Conservation (phyloP, 768 basidiomycete species). For the Tricholoma terreum region DNA sequence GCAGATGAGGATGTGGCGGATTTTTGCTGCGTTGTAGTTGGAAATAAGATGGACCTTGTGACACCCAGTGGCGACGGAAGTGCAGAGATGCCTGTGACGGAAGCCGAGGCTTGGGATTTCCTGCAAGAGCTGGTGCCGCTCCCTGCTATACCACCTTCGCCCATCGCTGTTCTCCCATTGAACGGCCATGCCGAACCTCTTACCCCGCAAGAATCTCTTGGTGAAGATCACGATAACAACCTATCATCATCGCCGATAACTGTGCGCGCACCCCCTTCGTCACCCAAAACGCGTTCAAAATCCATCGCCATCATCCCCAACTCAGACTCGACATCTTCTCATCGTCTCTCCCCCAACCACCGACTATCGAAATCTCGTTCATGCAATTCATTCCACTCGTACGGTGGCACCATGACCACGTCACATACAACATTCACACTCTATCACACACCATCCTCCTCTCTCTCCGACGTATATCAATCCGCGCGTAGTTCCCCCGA, state of each 20-base stretch:
- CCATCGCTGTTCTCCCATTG: constrained; percentile 10
- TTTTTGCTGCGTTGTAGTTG: constrained; percentile 73
- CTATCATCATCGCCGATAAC: constrained; percentile 21
- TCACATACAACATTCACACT: constrained; percentile 56
- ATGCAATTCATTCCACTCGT: constrained; percentile 40
- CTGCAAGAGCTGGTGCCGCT: constrained; percentile 56
- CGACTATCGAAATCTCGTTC: constrained; percentile 42
- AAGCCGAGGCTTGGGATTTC: constrained; percentile 48
- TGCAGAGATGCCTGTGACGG: constrained; percentile 25
- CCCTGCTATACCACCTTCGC: constrained; percentile 14
- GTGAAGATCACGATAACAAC: constrained; percentile 8
- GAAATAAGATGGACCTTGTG: constrained; percentile 73
- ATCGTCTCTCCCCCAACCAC: constrained; percentile 29
- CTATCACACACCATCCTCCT: constrained; percentile 80
- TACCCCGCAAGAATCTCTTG: not conserved
- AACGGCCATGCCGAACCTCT: constrained; percentile 34
- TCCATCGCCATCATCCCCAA: constrained; percentile 31
- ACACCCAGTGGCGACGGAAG: constrained; percentile 15
- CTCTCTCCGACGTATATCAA: constrained; percentile 55
- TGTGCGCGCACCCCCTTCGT: constrained; percentile 19
- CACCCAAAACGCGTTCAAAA: constrained; percentile 16
- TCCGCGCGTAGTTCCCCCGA: constrained; percentile 62
- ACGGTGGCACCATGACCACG: constrained; percentile 53
- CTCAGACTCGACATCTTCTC: constrained; percentile 44
- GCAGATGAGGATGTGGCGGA: constrained; percentile 56